Conservation (phyloP, 176 grass and related monocot genomes). For the Avena insularis region DNA sequence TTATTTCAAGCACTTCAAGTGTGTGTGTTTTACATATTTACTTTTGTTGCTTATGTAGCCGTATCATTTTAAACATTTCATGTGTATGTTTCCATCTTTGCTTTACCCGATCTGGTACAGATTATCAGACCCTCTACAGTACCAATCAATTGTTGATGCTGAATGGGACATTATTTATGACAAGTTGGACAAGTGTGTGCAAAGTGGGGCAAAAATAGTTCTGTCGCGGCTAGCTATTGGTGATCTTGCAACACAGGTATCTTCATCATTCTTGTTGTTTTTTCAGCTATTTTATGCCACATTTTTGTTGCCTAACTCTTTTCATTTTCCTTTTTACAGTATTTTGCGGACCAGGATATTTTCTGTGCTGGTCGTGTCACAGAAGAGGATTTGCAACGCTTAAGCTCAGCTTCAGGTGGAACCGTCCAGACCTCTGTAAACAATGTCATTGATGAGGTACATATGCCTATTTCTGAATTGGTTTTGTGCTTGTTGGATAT, state of each 20-base stretch:
- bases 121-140: constrained; percentile 90
- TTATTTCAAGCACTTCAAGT: neutral
- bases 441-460: constrained; percentile 82
- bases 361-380: constrained; percentile 91
- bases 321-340: constrained; percentile 55
- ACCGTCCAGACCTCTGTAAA: constrained; percentile 92
- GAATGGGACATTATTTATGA: constrained; percentile 99
- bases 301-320: neutral
- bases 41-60: too few relatives aligned
- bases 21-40: too few relatives aligned
- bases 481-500: neutral
- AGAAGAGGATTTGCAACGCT: constrained; percentile 89
- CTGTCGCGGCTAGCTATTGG: constrained; percentile 88
- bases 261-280: neutral
- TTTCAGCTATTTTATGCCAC: constrained; percentile 1
- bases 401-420: constrained; percentile 84
- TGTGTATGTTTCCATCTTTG: neutral
- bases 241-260: constrained; percentile 95
- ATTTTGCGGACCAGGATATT: constrained; percentile 91
- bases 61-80: too few relatives aligned
- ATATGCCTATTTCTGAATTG: neutral
- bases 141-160: constrained; percentile 97
- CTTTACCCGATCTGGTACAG: constrained; percentile 27
- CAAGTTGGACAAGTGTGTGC: constrained; percentile 95
- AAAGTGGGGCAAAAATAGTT: constrained; percentile 96